Conservation (phyloP, 2,329 filamentous ascomycete genomes). For the Ophiocordyceps robertsii region DNA sequence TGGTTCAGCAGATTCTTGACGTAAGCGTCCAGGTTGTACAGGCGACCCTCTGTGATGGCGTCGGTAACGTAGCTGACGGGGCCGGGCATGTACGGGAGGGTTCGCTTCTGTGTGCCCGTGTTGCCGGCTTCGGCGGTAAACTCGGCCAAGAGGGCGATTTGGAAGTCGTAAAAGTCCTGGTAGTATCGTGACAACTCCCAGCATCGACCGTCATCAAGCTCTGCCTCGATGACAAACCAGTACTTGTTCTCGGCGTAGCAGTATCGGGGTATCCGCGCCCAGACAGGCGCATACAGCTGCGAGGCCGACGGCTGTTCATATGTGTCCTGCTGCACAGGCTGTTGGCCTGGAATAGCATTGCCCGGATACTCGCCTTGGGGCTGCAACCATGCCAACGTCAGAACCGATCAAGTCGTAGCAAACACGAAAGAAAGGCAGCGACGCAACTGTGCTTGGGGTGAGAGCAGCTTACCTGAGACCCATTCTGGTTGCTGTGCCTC, state of each 20-base stretch:
- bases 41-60: slow-evolving; percentile 82
- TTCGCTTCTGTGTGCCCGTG: slow-evolving; percentile 62
- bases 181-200: slow-evolving; percentile 95
- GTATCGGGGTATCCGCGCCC: slow-evolving; percentile 79
- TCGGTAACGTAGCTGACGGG: slow-evolving; percentile 98
- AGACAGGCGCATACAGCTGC: slow-evolving; percentile 60
- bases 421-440: not conserved
- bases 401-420: too few relatives aligned
- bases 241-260: slow-evolving; percentile 97
- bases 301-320: slow-evolving; percentile 27
- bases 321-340: slow-evolving; percentile 21
- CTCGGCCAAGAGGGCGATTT: slow-evolving; percentile 83
- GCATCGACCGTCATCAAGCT: slow-evolving; percentile 76
- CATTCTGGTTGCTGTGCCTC: slow-evolving; percentile 13
- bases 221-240: slow-evolving; percentile 93
- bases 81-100: slow-evolving; percentile 92
- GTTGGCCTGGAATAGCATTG: slow-evolving; percentile 2
- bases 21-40: slow-evolving; percentile 89
- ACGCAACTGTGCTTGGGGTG: not conserved
- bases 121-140: slow-evolving; percentile 92
- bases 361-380: not conserved
- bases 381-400: too few relatives aligned
- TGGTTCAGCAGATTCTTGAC: slow-evolving; percentile 82
- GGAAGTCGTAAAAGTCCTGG: slow-evolving; percentile 97
- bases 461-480: slow-evolving; percentile 11